phyloP scores from a whole-genome alignment of 768 basidiomycete genomes.

The Hericium alpestre region DNA sequence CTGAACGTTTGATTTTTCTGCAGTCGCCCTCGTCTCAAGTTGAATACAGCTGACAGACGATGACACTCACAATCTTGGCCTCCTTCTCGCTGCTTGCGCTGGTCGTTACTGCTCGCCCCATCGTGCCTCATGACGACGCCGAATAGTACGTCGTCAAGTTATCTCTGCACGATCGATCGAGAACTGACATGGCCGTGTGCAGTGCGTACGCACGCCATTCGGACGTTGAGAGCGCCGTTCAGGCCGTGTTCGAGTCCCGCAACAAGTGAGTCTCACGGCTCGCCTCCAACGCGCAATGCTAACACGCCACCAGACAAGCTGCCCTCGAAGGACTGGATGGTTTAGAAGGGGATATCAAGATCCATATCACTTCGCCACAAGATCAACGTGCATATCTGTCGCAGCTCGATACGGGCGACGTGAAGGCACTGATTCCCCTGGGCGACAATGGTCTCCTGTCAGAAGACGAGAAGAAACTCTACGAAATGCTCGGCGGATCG shows the following conservation, averaged over 20 bases:
- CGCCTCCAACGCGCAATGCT: background rate
- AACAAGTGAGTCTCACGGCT: constrained; percentile 22
- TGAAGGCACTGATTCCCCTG: constrained; percentile 22
- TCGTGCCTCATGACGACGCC: constrained; percentile 19
- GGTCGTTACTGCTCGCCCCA: constrained; percentile 33
- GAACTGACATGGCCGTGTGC: background rate
- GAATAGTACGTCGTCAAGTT: constrained; percentile 18
- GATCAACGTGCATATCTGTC: constrained; percentile 23
- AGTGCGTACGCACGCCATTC: constrained; percentile 8
- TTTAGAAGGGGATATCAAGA: constrained; percentile 18
- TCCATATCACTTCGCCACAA: constrained; percentile 22
- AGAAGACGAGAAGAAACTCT: constrained; percentile 19
- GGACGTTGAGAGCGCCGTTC: constrained; percentile 22
- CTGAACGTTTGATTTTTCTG: background rate
- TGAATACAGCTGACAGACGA: constrained; percentile 7
- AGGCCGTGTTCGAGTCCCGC: constrained; percentile 26
- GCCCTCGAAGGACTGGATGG: constrained; percentile 8
- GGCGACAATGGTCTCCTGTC: constrained; percentile 11
- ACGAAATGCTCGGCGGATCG: constrained; percentile 14
- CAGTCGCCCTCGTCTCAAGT: background rate
- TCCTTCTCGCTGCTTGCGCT: constrained; percentile 32
- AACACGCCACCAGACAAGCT: constrained; percentile 10
- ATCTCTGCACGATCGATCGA: background rate
- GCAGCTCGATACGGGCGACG: constrained; percentile 16
- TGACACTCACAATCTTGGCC: constrained; percentile 29